Evolutionary conservation across 2,329 filamentous ascomycete species (phyloP).

Genomic region (Diaporthe vaccinii): DNA sequence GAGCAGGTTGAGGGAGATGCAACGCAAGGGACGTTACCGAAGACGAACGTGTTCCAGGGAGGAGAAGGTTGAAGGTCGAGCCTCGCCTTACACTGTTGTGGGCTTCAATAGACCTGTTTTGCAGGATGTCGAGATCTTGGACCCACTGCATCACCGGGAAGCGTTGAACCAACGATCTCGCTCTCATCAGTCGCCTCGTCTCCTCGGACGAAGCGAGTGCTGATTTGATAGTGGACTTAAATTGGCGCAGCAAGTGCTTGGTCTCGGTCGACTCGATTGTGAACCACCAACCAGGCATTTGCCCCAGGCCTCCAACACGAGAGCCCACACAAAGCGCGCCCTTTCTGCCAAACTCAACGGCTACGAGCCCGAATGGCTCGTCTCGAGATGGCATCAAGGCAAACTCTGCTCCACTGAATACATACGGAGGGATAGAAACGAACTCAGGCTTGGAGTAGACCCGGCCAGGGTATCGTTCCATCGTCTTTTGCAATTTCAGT

Average conservation of each 20-base stretch:
- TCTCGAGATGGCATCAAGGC: constrained; percentile 77
- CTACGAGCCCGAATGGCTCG: constrained; percentile 77
- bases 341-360: constrained; percentile 76
- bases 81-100: constrained; percentile 31
- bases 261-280: constrained; percentile 67
- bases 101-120: constrained; percentile 64
- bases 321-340: constrained; percentile 76
- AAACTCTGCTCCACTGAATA: constrained; percentile 78
- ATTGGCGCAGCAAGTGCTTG: constrained; percentile 72
- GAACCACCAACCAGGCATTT: constrained; percentile 82
- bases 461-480: constrained; percentile 74
- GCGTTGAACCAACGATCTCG: constrained; percentile 72
- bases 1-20: constrained; percentile 13
- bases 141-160: constrained; percentile 77
- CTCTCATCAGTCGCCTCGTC: constrained; percentile 72
- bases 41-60: constrained; percentile 15
- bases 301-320: constrained; percentile 74
- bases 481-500: constrained; percentile 72
- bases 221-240: constrained; percentile 72
- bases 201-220: constrained; percentile 69
- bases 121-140: constrained; percentile 72
- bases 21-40: constrained; percentile 22
- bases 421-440: constrained; percentile 73
- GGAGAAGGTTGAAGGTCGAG: constrained; percentile 27
- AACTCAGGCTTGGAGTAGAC: constrained; percentile 79